Percentiles rank a stretch among this genome's conserved stretches.
Conservation (phyloP, 2,329 filamentous ascomycete species). For the Zymoseptoria pseudotritici region DNA sequence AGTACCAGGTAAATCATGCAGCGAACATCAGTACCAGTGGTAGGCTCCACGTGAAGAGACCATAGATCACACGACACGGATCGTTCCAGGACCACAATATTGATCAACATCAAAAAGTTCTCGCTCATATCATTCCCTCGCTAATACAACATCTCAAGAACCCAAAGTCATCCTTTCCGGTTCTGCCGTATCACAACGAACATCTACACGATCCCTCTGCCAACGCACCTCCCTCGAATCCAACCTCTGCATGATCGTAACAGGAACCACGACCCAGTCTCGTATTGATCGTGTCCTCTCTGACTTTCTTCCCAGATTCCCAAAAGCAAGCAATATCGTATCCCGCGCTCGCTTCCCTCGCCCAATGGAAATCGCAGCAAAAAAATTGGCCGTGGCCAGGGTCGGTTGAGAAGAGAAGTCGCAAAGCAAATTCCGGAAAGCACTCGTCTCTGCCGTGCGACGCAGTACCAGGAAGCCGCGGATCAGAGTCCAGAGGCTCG, state of each 20-base stretch:
- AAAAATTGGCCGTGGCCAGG: no score
- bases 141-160: neutral
- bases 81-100: neutral
- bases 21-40: neutral
- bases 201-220: neutral
- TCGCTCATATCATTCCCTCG: neutral
- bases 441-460: no score
- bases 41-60: neutral
- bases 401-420: no score
- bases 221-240: neutral
- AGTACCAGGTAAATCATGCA: no score
- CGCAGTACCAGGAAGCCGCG: no score
- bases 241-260: neutral
- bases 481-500: no score
- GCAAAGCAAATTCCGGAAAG: no score
- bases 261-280: neutral
- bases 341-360: no score
- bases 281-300: no score
- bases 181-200: neutral
- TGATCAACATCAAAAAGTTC: neutral
- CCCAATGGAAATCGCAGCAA: no score
- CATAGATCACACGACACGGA: neutral
- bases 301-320: no score
- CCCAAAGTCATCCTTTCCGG: neutral
- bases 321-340: no score